These are phyloP conservation scores for Cryptococcus neoformans DNA, from an alignment of 1,284 basidiomycete species.

Conservation along the genomic window DNA sequence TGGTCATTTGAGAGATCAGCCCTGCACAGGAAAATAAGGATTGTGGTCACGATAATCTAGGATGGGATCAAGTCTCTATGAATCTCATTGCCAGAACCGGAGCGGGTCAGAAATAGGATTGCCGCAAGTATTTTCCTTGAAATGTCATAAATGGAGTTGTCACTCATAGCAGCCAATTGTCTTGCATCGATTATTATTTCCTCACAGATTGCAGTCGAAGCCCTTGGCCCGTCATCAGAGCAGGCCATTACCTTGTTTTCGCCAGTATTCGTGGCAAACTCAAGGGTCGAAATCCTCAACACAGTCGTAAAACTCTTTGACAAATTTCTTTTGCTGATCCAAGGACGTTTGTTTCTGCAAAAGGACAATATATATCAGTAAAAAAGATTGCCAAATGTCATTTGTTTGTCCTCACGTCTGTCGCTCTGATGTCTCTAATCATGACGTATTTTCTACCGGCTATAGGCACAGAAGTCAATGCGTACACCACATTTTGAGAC, in stretches of 20 bases:
- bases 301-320: constrained; percentile 77
- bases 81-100: constrained; percentile 40
- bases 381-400: background rate
- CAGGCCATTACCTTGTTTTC: too few species aligned
- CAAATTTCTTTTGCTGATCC: constrained; percentile 73
- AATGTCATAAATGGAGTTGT: background rate
- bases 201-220: too few species aligned
- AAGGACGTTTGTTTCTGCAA: constrained; percentile 57
- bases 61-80: constrained; percentile 42
- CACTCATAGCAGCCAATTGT: too few species aligned
- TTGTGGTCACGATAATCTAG: constrained; percentile 42
- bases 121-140: too few species aligned
- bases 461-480: constrained; percentile 3
- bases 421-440: constrained; percentile 52
- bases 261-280: background rate
- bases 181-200: too few species aligned
- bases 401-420: constrained; percentile 19
- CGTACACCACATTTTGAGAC: background rate
- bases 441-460: constrained; percentile 84
- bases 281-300: constrained; percentile 66
- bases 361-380: background rate
- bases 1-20: constrained; percentile 8
- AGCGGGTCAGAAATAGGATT: background rate
- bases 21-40: constrained; percentile 37
- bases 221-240: too few species aligned